Evolutionary conservation across 176 grass and related monocot genomes (phyloP).

Genomic region (Hordeum vulgare): MorexV3_pseudomolecules_assembly NC_058520.1:181595882-181596381

Average conservation of each 20-base stretch:
- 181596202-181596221: not conserved
- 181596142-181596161: not conserved
- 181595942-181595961: too few species aligned
- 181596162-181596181: not conserved
- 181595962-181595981: too few species aligned
- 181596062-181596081: too few species aligned
- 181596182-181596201: not conserved
- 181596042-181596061: too few species aligned
- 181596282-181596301: not conserved
- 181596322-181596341: not conserved
- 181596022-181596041: too few species aligned
- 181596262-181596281: not conserved
- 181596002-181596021: too few species aligned
- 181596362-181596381: not conserved
- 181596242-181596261: not conserved
- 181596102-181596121: not conserved
- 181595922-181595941: too few species aligned
- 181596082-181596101: not conserved
- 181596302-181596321: not conserved
- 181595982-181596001: too few species aligned
- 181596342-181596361: not conserved
- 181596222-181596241: slow-evolving; percentile 10
- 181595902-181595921: too few species aligned
- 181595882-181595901: too few species aligned
- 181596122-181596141: slow-evolving; percentile 2